A percentile compares a stretch with the other conserved stretches of the same genome.
phyloP scores from a whole-genome alignment of 2,329 filamentous ascomycete genomes.

The Apiospora phragmitis region DNA sequence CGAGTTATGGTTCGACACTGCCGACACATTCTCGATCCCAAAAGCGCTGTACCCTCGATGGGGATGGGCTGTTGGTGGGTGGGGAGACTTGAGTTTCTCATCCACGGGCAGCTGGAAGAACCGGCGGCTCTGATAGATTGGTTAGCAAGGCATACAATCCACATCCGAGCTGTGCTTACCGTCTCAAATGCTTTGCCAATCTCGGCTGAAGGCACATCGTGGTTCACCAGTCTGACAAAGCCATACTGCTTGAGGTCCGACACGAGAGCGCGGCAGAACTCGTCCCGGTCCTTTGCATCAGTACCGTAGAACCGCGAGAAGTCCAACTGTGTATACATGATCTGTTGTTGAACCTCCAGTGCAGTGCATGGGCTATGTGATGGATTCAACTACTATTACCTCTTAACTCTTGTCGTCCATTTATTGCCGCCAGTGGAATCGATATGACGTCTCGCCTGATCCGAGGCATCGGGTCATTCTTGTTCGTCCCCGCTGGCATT shows the following conservation, averaged over 20 bases:
- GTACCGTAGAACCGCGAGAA: not conserved
- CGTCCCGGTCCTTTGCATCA: not conserved
- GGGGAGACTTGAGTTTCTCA: not conserved
- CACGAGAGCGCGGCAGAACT: not conserved
- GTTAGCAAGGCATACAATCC: not conserved
- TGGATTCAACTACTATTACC: not conserved
- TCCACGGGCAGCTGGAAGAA: not conserved
- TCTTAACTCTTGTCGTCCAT: not conserved
- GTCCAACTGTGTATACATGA: not conserved
- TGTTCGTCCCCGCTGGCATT: not conserved
- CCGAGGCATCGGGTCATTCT: not conserved
- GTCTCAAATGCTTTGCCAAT: not conserved
- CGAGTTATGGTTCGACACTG: not conserved
- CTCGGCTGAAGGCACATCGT: not conserved
- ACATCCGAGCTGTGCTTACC: not conserved
- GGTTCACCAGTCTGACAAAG: not conserved
- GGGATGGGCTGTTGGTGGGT: not conserved
- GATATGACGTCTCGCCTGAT: not conserved
- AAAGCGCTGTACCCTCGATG: not conserved
- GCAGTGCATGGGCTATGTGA: not conserved
- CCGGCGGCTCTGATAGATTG: not conserved
- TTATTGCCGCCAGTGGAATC: not conserved
- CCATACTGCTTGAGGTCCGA: not conserved
- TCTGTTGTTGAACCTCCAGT: not conserved
- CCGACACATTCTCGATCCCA: not conserved